Base-by-base conservation (phyloP, 2,329 filamentous ascomycete species). In the Podosphaera aphanis region DNA sequence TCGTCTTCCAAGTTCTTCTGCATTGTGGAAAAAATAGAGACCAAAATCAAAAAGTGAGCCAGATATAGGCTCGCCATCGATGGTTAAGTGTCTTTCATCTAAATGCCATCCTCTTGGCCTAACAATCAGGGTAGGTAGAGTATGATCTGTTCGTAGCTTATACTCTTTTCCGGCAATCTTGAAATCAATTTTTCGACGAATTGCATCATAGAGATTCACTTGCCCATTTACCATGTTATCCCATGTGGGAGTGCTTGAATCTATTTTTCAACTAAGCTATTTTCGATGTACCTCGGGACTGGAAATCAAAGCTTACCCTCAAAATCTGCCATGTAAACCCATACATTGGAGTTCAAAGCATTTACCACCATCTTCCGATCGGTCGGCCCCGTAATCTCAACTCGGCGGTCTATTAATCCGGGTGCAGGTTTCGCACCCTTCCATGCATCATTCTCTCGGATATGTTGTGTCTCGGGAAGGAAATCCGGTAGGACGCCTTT, bases 301-400 rank as follows among this genome's bases (percentile, higher is more conserved):
- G 18, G 20, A 11, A 11, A 29, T 29, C 11, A 11, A 39, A 11
- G 29, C 71, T 57, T 63, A 90, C 86, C 88, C 66, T 98, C 90
- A 55, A 98, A 93, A 64, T 98, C 90, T 42, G 90, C 90, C 90
- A 98, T 98, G 60, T 95, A 98, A 47, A 88, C 95, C 80, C 83
- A 95, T 20, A 95, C 90, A 58, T 95, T 74, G 40, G 88, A 79
- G 64, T 95, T 98, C 61, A 95, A 61, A 8, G 90, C 90, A 62
- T 98, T 98, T 51, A 95, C 83, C 42, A 95, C 85, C 90, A 98
- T 98, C 73, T 95, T 98, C 55, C 90, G 74, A 65, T 95, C 90
- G 5, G 86, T 94, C 1, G 90, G 90, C 7, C 90, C 90, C 4
- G 90, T 98, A 59, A 95, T 98, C 69, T 98, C 90, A 27, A 94